phyloP scores from a whole-genome alignment of 495 filamentous ascomycete genomes.

The Staphylotrichum longicolle region DNA sequence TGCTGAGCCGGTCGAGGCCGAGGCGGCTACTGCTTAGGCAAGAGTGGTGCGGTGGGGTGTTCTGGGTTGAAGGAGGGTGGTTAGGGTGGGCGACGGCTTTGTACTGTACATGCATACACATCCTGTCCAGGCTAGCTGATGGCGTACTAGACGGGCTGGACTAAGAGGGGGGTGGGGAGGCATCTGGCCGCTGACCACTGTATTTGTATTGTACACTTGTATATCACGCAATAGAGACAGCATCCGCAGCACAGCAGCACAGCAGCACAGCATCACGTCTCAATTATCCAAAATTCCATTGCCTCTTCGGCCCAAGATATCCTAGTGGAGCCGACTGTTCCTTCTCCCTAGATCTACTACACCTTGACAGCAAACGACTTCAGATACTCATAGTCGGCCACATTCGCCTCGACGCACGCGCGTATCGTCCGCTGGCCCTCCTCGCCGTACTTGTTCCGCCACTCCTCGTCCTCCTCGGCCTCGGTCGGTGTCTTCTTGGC shows the following conservation, averaged over 20 bases:
- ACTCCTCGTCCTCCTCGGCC: conserved; percentile 73
- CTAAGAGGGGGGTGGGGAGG: not conserved
- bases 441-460: conserved; percentile 78
- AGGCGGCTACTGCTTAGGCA: not conserved
- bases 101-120: not conserved
- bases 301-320: too few species aligned
- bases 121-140: not conserved
- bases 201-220: conserved; percentile 17
- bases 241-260: not conserved
- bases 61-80: not conserved
- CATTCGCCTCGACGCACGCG: conserved; percentile 71
- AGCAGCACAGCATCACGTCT: too few species aligned
- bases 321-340: too few species aligned
- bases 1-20: not conserved
- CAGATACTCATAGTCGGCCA: conserved; percentile 86
- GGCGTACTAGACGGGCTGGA: not conserved
- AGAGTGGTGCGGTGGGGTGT: not conserved
- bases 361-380: conserved; percentile 75
- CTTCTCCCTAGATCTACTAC: not conserved
- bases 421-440: conserved; percentile 73
- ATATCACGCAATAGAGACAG: conserved; percentile 7
- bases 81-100: not conserved
- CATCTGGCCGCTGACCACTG: not conserved
- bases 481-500: conserved; percentile 38
- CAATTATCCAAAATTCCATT: not conserved